phyloP scores from a whole-genome alignment of 176 grass and related monocot species.

The Raddia distichophylla region DNA sequence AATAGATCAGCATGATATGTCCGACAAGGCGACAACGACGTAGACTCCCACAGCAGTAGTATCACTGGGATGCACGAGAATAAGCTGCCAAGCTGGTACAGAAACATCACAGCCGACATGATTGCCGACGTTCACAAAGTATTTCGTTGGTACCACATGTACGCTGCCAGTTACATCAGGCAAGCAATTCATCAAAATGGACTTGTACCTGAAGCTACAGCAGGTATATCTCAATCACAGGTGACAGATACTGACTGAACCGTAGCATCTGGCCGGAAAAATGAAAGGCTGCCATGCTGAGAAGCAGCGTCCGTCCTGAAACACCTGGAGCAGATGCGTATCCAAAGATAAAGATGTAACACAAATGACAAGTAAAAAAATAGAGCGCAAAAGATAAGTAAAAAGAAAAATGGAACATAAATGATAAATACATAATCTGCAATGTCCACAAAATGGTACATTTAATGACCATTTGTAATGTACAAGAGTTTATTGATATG shows the following conservation, averaged over 20 bases:
- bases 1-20: neutral
- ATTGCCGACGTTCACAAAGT: neutral
- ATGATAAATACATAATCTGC: slow-evolving; percentile 29
- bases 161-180: neutral
- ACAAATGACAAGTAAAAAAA: too few relatives aligned
- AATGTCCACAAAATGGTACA: slow-evolving; percentile 39
- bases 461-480: slow-evolving; percentile 47
- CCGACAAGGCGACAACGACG: too few relatives aligned
- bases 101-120: neutral
- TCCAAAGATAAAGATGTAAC: neutral
- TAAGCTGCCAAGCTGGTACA: neutral
- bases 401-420: neutral
- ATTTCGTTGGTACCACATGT: neutral
- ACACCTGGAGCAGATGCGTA: slow-evolving; percentile 6
- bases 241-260: slow-evolving; percentile 12
- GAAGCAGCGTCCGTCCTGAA: neutral
- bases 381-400: too few relatives aligned
- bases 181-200: neutral
- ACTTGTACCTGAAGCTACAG: neutral
- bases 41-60: neutral
- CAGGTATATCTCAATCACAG: neutral
- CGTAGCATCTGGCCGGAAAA: neutral
- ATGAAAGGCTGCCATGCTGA: neutral
- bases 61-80: neutral
- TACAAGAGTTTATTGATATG: slow-evolving; percentile 56